phyloP scores from a whole-genome alignment of 1,284 basidiomycete genomes.

The Austroboletus novae-zelandiae region DNA sequence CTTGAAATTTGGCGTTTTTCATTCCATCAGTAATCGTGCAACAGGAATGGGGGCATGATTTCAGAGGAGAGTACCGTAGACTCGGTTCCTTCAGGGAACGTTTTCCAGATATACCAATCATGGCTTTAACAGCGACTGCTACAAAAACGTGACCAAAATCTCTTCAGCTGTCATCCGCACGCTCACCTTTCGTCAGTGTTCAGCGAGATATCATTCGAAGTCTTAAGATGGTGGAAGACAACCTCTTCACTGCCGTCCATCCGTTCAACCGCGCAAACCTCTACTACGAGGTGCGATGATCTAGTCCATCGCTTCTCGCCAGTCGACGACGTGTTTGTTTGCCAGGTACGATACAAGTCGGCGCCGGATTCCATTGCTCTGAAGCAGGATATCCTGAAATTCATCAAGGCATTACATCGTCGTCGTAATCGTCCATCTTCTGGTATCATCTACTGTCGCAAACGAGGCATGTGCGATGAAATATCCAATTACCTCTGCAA shows the following conservation, averaged over 20 bases:
- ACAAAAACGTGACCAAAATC: constrained; percentile 49
- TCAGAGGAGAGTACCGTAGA: constrained; percentile 70
- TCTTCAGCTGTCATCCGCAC: not conserved
- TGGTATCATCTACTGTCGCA: constrained; percentile 81
- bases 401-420: constrained; percentile 59
- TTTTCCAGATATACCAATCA: constrained; percentile 76
- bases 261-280: constrained; percentile 81
- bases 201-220: constrained; percentile 68
- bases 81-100: constrained; percentile 68
- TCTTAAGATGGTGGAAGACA: constrained; percentile 56
- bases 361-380: constrained; percentile 47
- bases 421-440: constrained; percentile 61
- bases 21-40: not conserved
- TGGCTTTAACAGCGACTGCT: constrained; percentile 80
- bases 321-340: not conserved
- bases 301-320: not conserved
- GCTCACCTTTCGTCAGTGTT: constrained; percentile 44
- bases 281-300: constrained; percentile 65
- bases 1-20: not conserved
- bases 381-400: constrained; percentile 65
- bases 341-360: constrained; percentile 60
- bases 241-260: constrained; percentile 64
- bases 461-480: constrained; percentile 63
- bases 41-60: constrained; percentile 85
- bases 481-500: constrained; percentile 59